Conservation (phyloP, 1,139 yeast species). For the Kodamaea suecica region DNA sequence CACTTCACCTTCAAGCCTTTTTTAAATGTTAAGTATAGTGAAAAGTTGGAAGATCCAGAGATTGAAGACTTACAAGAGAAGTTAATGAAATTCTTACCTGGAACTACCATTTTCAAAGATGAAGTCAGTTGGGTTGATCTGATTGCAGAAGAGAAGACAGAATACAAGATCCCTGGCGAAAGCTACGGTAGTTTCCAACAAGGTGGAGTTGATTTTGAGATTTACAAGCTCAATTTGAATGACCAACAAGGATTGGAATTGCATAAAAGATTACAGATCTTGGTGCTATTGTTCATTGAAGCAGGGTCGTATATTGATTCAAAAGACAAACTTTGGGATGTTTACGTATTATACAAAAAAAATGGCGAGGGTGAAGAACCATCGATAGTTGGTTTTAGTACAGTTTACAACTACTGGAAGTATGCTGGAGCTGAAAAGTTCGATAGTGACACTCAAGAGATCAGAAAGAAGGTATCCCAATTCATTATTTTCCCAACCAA, state of each 20-base stretch:
- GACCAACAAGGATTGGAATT: constrained; percentile 47
- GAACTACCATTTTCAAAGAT: constrained; percentile 55
- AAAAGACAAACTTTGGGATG: constrained; percentile 71
- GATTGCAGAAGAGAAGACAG: constrained; percentile 47
- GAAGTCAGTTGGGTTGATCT: constrained; percentile 64
- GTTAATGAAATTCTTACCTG: constrained; percentile 59
- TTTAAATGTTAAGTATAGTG: constrained; percentile 54
- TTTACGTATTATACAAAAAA: constrained; percentile 51
- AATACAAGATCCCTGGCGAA: constrained; percentile 49
- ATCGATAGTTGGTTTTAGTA: constrained; percentile 70
- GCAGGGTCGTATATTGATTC: constrained; percentile 89
- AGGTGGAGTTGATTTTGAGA: constrained; percentile 15
- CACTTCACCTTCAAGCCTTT: constrained; percentile 46
- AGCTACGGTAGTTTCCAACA: constrained; percentile 35
- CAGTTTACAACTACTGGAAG: constrained; percentile 82
- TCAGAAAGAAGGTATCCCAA: constrained; percentile 81
- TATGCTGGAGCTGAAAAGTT: constrained; percentile 58
- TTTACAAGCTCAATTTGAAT: constrained; percentile 40
- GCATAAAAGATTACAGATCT: constrained; percentile 70
- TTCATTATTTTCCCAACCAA: constrained; percentile 79
- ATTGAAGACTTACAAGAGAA: constrained; percentile 53
- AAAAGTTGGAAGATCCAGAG: constrained; percentile 49
- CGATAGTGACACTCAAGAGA: constrained; percentile 45
- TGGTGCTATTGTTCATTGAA: constrained; percentile 82
- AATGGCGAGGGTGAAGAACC: constrained; percentile 34